These are phyloP conservation scores for Emergomyces africanus DNA, from an alignment of 2,329 filamentous ascomycete species.

Conservation along the genomic window DNA sequence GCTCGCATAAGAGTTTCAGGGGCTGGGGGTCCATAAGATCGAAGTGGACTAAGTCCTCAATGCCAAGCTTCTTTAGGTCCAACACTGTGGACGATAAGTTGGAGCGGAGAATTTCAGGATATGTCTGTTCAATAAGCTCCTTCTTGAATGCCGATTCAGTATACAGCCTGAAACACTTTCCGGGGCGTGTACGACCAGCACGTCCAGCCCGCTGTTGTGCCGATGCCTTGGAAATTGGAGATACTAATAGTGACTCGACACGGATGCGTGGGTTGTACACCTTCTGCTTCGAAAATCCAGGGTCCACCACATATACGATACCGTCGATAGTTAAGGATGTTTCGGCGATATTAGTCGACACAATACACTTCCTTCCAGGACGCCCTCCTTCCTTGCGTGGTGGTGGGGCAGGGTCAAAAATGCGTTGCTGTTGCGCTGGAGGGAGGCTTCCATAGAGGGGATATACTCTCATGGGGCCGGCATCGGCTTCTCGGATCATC, in stretches of 20 bases:
- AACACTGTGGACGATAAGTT: slow-evolving; percentile 92
- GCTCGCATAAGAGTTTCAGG: slow-evolving; percentile 98
- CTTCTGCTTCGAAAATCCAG: slow-evolving; percentile 98
- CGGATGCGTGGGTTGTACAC: slow-evolving; percentile 96
- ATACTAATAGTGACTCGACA: slow-evolving; percentile 94
- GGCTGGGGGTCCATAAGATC: slow-evolving; percentile 98
- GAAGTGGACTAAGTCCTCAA: slow-evolving; percentile 93
- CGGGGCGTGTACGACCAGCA: slow-evolving; percentile 95
- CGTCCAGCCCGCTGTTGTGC: slow-evolving; percentile 96
- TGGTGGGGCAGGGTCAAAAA: slow-evolving; percentile 79
- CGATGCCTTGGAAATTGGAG: slow-evolving; percentile 93
- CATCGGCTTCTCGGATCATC: slow-evolving; percentile 79
- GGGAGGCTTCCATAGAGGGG: slow-evolving; percentile 89
- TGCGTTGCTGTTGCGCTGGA: slow-evolving; percentile 83
- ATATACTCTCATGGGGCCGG: slow-evolving; percentile 80
- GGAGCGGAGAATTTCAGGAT: slow-evolving; percentile 88
- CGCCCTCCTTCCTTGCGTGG: slow-evolving; percentile 61
- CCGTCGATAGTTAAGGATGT: slow-evolving; percentile 96
- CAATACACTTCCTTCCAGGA: slow-evolving; percentile 84
- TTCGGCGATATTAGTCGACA: slow-evolving; percentile 96
- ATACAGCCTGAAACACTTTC: slow-evolving; percentile 96
- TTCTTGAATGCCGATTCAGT: slow-evolving; percentile 95
- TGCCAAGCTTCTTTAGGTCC: slow-evolving; percentile 92
- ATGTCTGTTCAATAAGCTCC: slow-evolving; percentile 93
- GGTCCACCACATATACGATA: slow-evolving; percentile 98